Base-by-base conservation (phyloP, 1,139 yeast species). In the Wickerhamomyces sp. region DNA sequence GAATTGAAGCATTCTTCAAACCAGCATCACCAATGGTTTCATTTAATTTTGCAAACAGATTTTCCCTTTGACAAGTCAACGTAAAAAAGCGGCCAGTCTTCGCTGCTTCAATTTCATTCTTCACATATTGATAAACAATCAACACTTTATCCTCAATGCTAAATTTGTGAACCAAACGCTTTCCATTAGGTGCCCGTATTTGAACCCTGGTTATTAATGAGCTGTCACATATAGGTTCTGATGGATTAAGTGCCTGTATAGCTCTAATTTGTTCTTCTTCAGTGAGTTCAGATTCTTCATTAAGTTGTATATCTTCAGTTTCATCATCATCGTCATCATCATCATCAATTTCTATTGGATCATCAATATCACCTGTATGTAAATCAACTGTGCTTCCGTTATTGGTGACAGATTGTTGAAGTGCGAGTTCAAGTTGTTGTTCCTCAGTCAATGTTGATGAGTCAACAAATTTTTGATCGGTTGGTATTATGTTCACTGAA, bases 101-200 rank as follows among this genome's bases (percentile, higher is more conserved):
- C 12, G 80, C 76, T 44, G 74, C 80, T 6, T 70, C 73, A n/a
- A 19, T 6, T 22, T 72, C 64, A 5, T 67, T 65, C 51, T 81
- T 78, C 28, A 76, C 70, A 28, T 75, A 67, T 36, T 81, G 81
- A 56, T 68, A 86, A 28, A 92, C 70, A 14, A 70, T 67, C 55
- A 76, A 47, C 0, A 94, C 85, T 4, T 70, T 64, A 49, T 83
- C 94, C 4, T 65, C 56, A 9, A 74, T 54, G n/a, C 63, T 64
- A 54, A 92, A 85, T 48, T 88, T 74, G 43, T 88, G 81, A n/a
- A 92, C 82, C n/a, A 83, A 65, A 45, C 97, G 70, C 40, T 81
- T 74, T 17, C 97, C 97, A 52, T 84, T 89, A 14, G 94, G 95
- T 33, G 88, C 76, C 43, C 97, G 72, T 19, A 94, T 73, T 61